phyloP scores from a whole-genome alignment of 2,329 filamentous ascomycete species.

The Paracorniculantispora psalliotae region DNA sequence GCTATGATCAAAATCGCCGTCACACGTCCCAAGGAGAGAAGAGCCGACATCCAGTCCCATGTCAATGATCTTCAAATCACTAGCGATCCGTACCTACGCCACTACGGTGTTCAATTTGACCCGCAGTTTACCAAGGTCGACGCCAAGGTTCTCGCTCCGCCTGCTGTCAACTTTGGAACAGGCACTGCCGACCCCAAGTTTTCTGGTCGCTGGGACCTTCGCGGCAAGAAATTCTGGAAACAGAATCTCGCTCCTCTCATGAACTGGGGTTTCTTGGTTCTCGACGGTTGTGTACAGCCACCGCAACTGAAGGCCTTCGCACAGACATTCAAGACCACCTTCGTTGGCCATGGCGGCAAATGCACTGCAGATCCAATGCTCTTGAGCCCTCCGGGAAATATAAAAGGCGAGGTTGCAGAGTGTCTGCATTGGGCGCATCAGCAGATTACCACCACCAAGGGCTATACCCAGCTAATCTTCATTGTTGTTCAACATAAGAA shows the following conservation, averaged over 20 bases:
- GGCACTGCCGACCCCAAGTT: slow-evolving; percentile 56
- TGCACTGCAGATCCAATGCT: slow-evolving; percentile 32
- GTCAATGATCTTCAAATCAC: slow-evolving; percentile 61
- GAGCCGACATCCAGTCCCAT: slow-evolving; percentile 51
- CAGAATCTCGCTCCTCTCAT: slow-evolving; percentile 58
- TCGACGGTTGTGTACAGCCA: slow-evolving; percentile 50
- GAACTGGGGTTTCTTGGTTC: slow-evolving; percentile 70
- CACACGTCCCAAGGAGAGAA: slow-evolving; percentile 66
- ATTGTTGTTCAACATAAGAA: slow-evolving; percentile 72
- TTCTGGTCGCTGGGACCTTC: slow-evolving; percentile 80
- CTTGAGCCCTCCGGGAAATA: slow-evolving; percentile 26
- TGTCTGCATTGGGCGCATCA: slow-evolving; percentile 42
- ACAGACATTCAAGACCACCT: slow-evolving; percentile 40
- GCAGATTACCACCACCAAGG: slow-evolving; percentile 48
- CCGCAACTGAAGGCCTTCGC: slow-evolving; percentile 28
- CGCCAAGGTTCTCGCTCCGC: slow-evolving; percentile 66
- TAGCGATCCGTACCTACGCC: slow-evolving; percentile 63
- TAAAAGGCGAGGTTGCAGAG: slow-evolving; percentile 40
- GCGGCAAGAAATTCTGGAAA: slow-evolving; percentile 67
- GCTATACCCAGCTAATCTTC: slow-evolving; percentile 69
- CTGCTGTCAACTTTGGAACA: slow-evolving; percentile 63
- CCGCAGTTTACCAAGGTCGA: slow-evolving; percentile 59
- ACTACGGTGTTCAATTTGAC: slow-evolving; percentile 71
- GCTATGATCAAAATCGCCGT: slow-evolving; percentile 94
- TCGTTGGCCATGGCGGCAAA: slow-evolving; percentile 46